A percentile compares a stretch with the other conserved stretches of the same genome.
Conservation (phyloP, 768 basidiomycete species). For the Lanmaoa rubissima region DNA sequence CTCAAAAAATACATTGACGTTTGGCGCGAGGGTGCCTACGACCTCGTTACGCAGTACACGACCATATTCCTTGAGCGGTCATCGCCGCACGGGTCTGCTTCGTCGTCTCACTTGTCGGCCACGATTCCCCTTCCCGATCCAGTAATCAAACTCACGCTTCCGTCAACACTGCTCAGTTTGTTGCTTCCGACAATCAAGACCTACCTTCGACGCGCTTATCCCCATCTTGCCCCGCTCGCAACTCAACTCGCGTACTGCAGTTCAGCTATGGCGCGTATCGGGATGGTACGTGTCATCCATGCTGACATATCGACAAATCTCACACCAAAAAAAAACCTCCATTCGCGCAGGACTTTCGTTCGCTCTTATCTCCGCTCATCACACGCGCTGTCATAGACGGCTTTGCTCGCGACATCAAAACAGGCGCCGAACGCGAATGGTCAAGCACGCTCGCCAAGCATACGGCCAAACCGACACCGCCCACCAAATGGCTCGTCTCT, state of each 20-base stretch:
- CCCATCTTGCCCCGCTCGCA: slow-evolving; percentile 74
- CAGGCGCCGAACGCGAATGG: slow-evolving; percentile 38
- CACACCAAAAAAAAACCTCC: neutral
- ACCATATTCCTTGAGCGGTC: slow-evolving; percentile 83
- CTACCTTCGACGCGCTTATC: slow-evolving; percentile 60
- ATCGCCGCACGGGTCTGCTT: slow-evolving; percentile 28
- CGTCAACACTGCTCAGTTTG: slow-evolving; percentile 36
- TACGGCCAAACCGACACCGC: slow-evolving; percentile 25
- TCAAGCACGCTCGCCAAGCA: slow-evolving; percentile 26
- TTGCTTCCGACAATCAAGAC: slow-evolving; percentile 66
- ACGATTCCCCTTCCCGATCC: slow-evolving; percentile 24
- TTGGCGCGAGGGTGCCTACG: slow-evolving; percentile 91
- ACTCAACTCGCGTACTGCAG: slow-evolving; percentile 95
- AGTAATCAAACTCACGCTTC: slow-evolving; percentile 30
- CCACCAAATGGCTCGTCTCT: slow-evolving; percentile 54
- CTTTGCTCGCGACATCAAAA: slow-evolving; percentile 45
- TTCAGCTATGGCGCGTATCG: slow-evolving; percentile 86
- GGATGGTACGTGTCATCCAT: slow-evolving; percentile 49
- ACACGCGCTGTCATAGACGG: slow-evolving; percentile 57
- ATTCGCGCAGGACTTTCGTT: slow-evolving; percentile 57
- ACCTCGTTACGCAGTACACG: slow-evolving; percentile 85
- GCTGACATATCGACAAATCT: neutral
- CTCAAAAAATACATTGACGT: slow-evolving; percentile 85
- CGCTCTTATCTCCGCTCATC: slow-evolving; percentile 64
- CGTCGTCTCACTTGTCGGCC: slow-evolving; percentile 19